Conservation (phyloP, 1,284 basidiomycete species). For the Irpex lacteus region DNA sequence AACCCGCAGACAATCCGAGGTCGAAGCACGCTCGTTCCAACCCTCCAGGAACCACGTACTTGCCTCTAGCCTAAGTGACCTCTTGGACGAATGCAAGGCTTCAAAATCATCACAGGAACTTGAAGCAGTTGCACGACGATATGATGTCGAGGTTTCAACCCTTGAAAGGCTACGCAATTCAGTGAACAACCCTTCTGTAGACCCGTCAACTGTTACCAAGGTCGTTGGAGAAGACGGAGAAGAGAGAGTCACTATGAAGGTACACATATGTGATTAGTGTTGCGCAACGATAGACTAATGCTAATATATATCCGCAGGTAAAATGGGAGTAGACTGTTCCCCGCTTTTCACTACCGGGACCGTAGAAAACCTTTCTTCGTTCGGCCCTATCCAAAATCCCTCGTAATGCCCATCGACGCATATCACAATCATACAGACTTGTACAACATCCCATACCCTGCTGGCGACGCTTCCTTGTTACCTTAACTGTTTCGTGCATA, state of each 20-base stretch:
- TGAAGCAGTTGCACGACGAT: conserved; percentile 48
- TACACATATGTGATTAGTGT: conserved; percentile 29
- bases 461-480: too few relatives aligned
- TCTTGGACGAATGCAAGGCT: conserved; percentile 69
- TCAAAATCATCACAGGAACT: conserved; percentile 42
- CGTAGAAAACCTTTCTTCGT: too few relatives aligned
- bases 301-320: background rate
- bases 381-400: background rate
- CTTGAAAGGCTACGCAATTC: conserved; percentile 56
- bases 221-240: conserved; percentile 56
- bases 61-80: conserved; percentile 51
- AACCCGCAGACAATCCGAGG: conserved; percentile 53
- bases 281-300: background rate
- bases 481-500: too few relatives aligned
- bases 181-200: conserved; percentile 73
- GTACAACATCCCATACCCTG: background rate
- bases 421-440: background rate
- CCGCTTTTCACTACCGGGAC: too few relatives aligned
- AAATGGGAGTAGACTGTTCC: background rate
- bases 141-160: conserved; percentile 54
- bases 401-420: background rate
- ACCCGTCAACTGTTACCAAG: conserved; percentile 43
- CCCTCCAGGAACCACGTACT: conserved; percentile 51
- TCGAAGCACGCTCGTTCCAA: conserved; percentile 41
- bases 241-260: conserved; percentile 58